Evolutionary conservation across 306 rosid genomes (phyloP), one percentile per base, ranked within the genome.

Genomic region (Mucuna pruriens): DNA sequence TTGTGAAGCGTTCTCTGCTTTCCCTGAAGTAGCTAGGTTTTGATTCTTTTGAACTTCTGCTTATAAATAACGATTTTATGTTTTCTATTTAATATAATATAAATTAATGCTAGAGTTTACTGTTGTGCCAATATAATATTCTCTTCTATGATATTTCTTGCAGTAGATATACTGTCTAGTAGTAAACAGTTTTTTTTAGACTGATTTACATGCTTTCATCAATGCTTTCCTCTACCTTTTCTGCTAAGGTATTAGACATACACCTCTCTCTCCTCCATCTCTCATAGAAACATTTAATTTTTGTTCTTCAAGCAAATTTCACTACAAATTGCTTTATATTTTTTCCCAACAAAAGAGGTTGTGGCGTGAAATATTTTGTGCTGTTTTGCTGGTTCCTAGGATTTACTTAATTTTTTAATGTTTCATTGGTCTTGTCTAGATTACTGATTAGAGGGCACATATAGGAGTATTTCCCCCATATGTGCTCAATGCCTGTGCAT

Each of bases 361-460:
- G 31, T 72, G 39, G 68, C 6, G 60, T 52, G 16, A 79, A 11
- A 25, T 78, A 7, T 67, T 23, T 19, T 48, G 38, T 63, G 19
- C 64, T 16, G n/a, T 17, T 39, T 69, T 19, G 22, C 58, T 45
- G 48, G 48, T 70, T 51, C 60, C 25, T 15, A 11, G 67, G 58
- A 74, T 52, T 66, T 33, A 42, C 46, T 57, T 60, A 36, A 40
- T 22, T 36, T 39, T 23, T 75, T 46, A 71, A 23, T 66, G 60
- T 25, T 71, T 76, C 48, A 9, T 22, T 73, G 54, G 58, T 63
- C 71, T 69, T 42, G 58, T 71, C 36, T 46, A 63, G 49, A n/a
- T 74, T 85, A 58, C 33, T 85, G 29, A 55, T 83, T 81, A 80
- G 68, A 77, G 60, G 85, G 84, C 73, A 71, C 61, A 68, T 20